A percentile compares a stretch with the other conserved stretches of the same genome.
These are phyloP conservation scores for Solanum megistacrolobum DNA, from an alignment of 257 asterid species.

Conservation along the genomic window DNA sequence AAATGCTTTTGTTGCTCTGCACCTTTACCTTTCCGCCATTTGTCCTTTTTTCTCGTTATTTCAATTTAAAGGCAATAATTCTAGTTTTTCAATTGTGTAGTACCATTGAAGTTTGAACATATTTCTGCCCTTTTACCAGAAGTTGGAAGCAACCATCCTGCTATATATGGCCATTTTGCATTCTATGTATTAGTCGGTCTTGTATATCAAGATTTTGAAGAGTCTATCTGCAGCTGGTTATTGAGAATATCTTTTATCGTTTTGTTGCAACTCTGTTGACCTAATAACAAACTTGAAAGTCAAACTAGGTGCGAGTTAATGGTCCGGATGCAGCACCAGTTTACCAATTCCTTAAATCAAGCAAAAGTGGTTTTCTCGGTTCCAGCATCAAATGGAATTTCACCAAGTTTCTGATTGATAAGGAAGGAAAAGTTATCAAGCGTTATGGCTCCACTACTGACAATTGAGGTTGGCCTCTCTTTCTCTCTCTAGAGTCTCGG, in stretches of 20 bases:
- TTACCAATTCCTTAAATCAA: slow-evolving; percentile 69
- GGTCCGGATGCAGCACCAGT: slow-evolving; percentile 64
- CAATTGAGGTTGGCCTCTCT: slow-evolving; percentile 59
- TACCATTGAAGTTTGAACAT: background rate
- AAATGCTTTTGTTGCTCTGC: background rate
- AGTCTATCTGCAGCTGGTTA: background rate
- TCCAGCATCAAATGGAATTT: slow-evolving; percentile 89
- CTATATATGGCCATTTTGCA: background rate
- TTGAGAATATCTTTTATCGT: background rate
- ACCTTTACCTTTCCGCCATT: background rate
- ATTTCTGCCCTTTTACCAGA: background rate
- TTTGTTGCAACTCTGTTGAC: background rate
- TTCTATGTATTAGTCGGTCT: background rate
- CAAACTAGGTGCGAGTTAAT: slow-evolving; percentile 57
- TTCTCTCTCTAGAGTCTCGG: background rate
- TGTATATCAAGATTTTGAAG: background rate
- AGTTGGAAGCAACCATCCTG: background rate
- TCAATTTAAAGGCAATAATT: background rate
- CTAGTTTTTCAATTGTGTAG: background rate
- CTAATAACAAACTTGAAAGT: background rate
- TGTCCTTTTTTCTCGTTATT: background rate
- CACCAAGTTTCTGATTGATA: slow-evolving; percentile 83
- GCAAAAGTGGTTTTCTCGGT: slow-evolving; percentile 48
- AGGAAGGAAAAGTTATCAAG: slow-evolving; percentile 56
- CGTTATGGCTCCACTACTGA: slow-evolving; percentile 54